Evolutionary conservation across 2,329 filamentous ascomycete species (phyloP).

Genomic region (Trichophyton equinum): DNA sequence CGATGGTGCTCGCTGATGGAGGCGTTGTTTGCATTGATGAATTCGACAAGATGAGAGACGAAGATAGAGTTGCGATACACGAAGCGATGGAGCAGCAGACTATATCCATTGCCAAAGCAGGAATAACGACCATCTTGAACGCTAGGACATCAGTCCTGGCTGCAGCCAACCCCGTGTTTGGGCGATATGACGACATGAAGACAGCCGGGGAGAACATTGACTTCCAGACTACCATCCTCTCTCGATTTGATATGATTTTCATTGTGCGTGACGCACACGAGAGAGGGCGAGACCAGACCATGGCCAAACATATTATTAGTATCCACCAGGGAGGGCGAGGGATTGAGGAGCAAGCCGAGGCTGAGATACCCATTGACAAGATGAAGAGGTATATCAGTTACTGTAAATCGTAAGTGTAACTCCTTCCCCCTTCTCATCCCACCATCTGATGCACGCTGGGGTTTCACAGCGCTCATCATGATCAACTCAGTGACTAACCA

Average conservation of each 20-base stretch:
- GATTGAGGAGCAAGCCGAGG: conserved; percentile 67
- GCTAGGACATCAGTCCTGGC: conserved; percentile 89
- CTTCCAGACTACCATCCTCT: conserved; percentile 96
- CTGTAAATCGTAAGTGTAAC: conserved; percentile 68
- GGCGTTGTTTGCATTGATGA: conserved; percentile 98
- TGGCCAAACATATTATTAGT: conserved; percentile 92
- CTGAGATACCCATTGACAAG: conserved; percentile 87
- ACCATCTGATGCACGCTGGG: conserved; percentile 11
- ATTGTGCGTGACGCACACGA: conserved; percentile 95
- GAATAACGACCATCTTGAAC: conserved; percentile 96
- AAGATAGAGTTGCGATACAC: conserved; percentile 94
- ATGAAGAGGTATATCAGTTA: conserved; percentile 97
- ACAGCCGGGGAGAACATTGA: conserved; percentile 97
- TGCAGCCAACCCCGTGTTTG: conserved; percentile 94
- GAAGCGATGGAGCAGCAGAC: conserved; percentile 99
- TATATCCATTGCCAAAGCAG: conserved; percentile 96
- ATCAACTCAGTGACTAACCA: background rate
- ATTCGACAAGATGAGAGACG: conserved; percentile 99
- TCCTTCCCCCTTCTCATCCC: background rate
- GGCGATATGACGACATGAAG: conserved; percentile 95
- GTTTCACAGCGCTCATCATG: conserved; percentile 20
- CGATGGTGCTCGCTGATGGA: conserved; percentile 94
- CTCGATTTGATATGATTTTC: conserved; percentile 99
- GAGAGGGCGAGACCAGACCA: conserved; percentile 74
- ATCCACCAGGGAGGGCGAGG: conserved; percentile 89